These are phyloP conservation scores for Macrotyloma uniflorum DNA, from an alignment of 306 rosid genomes.

Conservation along the genomic window DNA sequence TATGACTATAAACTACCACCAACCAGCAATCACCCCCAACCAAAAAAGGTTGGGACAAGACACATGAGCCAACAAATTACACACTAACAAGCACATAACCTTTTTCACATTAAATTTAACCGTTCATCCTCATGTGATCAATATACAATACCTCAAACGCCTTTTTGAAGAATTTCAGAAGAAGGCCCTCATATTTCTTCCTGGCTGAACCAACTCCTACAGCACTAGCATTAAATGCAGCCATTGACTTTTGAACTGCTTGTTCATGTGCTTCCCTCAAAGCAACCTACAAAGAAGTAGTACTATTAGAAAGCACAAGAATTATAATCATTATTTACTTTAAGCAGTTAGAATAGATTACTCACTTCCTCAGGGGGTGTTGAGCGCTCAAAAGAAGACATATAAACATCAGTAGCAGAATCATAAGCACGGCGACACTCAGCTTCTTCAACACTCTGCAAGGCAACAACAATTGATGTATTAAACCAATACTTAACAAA, in stretches of 20 bases:
- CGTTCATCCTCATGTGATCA: constrained; percentile 9
- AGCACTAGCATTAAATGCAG: constrained; percentile 73
- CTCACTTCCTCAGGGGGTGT: constrained; percentile 91
- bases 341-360: constrained; percentile 34
- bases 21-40: background rate
- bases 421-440: constrained; percentile 92
- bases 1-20: background rate
- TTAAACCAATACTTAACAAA: constrained; percentile 16
- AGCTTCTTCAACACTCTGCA: constrained; percentile 93
- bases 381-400: constrained; percentile 76
- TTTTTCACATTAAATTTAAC: background rate
- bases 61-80: background rate
- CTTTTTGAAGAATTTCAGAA: constrained; percentile 74
- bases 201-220: constrained; percentile 87
- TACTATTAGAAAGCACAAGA: constrained; percentile 34
- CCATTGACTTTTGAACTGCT: constrained; percentile 80
- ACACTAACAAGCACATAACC: background rate
- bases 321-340: constrained; percentile 31
- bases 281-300: constrained; percentile 57
- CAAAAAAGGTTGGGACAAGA: background rate
- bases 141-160: constrained; percentile 75
- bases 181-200: constrained; percentile 76
- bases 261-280: constrained; percentile 90
- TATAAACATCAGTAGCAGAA: constrained; percentile 72
- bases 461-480: constrained; percentile 13